Base-by-base conservation (phyloP, 176 grass and related monocot species). In the Thalia dealbata region DNA sequence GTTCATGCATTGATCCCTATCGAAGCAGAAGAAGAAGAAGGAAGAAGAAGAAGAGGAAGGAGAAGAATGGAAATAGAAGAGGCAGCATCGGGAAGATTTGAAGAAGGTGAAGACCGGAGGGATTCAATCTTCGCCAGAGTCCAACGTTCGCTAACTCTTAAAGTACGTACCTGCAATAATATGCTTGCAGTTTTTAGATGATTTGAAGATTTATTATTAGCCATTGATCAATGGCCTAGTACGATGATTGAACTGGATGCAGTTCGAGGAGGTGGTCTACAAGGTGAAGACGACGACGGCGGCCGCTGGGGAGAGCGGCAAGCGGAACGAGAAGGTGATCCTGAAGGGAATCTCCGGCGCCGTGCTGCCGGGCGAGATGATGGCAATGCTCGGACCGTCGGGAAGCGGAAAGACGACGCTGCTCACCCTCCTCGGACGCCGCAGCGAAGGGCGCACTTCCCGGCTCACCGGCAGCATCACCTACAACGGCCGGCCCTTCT, bases 361-460 rank as follows among this genome's bases (percentile, higher is more conserved):
- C 14, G 79, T 82, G 61, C 52, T 41, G 56, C 84, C 84, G 3
- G 79, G 84, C 42, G 84, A 86, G 84, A 78, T 86, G 79, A 30
- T 86, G 54, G 84, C 84, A 9, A 70, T 86, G 70, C 28, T 86
- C 21, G 84, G 84, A 19, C 84, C 84, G 35, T 86, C 84, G 2
- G 84, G 84, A 2, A 82, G 84, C 73, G 84, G 84, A 1, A 86
- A 86, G 75, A 86, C 84, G 6, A 86, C 84, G 50, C 79, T 86
- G 44, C 75, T 86, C 25, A 86, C 84, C 2, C 50, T 77, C 13
- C 75, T 86, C 27, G 84, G 75, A 1, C 79, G 84, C 14, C 84
- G 84, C 60, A 22, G 12, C 10, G 5, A 2, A 2, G 32, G 32
- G 5, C 45, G 43, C 14, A 51, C 64, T 2, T 32, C 48, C 43